Base-by-base conservation (phyloP, 1,284 basidiomycete genomes). In the Pseudozyma sp. region DNA sequence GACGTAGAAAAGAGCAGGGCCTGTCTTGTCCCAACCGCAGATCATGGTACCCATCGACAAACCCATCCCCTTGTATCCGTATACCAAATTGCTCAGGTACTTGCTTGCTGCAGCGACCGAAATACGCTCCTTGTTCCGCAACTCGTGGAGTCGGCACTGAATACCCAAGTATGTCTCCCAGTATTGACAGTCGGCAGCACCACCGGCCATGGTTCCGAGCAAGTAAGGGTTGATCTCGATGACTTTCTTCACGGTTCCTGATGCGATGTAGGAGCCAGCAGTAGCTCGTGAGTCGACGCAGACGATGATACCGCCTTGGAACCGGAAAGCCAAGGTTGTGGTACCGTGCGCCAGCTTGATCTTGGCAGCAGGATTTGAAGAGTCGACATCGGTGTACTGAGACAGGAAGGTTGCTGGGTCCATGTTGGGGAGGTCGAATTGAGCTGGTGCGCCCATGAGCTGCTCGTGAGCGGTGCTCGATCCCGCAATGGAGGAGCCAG, bases 41-140 rank as follows among this genome's bases (percentile, higher is more conserved):
- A 99, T 97, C 97, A 99, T 99, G 2, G 97, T 99, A 62, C 97
- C 97, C 96, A 99, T 99, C 85, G 94, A 96, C 67, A 99, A 87
- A 5, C 97, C 97, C 95, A 97, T 98, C 13, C 97, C 97, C 87
- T 99, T 99, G 89, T 99, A 99, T 65, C 91, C 89, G 86, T 98
- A 99, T 8, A 99, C 95, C 58, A 99, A 91, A 84, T 99, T 99
- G 86, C 93, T 93, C 61, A 99, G 89, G 86, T 95, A 97, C 86
- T 99, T 99, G 87, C 92, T 94, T 7, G 97, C 97, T 18, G 97
- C 97, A 13, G 97, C 97, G 18, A 99, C 97, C 18, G 94, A 97
- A 85, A 99, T 99, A 53, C 96, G 91, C 87, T 99, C 95, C 84
- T 93, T 92, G 87, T 99, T 98, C 76, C 97, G 90, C 40, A 99